Evolutionary conservation across 495 filamentous ascomycete genomes (phyloP), one percentile per base, ranked within the genome.

Genomic region (Annulohypoxylon maeteangense): DNA sequence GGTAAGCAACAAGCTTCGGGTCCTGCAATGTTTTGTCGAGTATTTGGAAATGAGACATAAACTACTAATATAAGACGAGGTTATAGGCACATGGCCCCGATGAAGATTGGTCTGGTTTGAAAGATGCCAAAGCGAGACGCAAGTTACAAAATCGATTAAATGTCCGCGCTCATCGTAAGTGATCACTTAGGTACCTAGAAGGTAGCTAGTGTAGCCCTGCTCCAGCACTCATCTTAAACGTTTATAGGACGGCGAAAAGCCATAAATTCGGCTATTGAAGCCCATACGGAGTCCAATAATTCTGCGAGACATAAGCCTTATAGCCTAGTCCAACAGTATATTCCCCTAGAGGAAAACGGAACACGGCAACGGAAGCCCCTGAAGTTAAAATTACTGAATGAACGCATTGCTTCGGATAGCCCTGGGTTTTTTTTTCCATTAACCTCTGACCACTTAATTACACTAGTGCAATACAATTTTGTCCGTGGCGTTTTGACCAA

Each of bases 401-500:
- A 12, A 25, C 8, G 51, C 16, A 5, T 25, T 55, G 22, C 4
- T 31, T 16, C 29, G 20, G 1, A 31, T 34, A 31, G 48, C 42
- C 62, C 60, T 25, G 22, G 38, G 4, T 2, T 42, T 36, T 3
- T 47, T 31, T 76, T 80, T 48, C 77, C 77, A n/a, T 60, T 81
- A 22, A 62, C 74, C n/a, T 45, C 67, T 27, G 78, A 81, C 57
- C 78, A 81, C 61, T 57, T 79, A 27, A 70, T 79, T 7, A 68
- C 74, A 0, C 48, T 79, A 7, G 63, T 81, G 20, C 79, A 81
- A 65, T 79, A 77, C 68, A 81, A 81, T 44, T 77, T 77, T 23
- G 61, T 81, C 51, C 75, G 76, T 31, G 79, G 62, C 18, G 65
- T 75, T 16, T 58, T 77, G 12, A 78, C 75, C 42, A 79, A 79